Conservation (phyloP, 2,329 filamentous ascomycete genomes). For the Aspergillus nomiae region DNA sequence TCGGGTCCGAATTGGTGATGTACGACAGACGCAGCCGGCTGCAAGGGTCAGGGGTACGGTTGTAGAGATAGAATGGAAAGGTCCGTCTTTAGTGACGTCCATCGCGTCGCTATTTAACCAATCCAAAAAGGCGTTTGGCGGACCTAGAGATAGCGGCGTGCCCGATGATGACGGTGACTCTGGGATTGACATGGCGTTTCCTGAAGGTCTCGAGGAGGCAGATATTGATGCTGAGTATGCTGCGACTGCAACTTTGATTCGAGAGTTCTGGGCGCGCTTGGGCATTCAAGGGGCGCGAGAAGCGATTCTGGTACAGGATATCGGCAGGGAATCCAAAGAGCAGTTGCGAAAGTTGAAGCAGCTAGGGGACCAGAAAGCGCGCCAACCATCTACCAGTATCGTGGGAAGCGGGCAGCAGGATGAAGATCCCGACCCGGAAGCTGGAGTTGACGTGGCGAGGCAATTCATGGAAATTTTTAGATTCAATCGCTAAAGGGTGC, state of each 20-base stretch:
- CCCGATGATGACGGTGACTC: conserved; percentile 23
- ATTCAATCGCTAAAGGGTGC: conserved; percentile 37
- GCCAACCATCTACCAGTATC: conserved; percentile 3
- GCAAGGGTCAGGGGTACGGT: conserved; percentile 43
- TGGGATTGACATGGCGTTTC: conserved; percentile 30
- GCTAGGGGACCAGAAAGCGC: conserved; percentile 13
- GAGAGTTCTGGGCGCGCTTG: conserved; percentile 44
- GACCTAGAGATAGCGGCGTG: background rate
- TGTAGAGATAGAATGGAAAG: conserved; percentile 48
- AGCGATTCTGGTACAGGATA: conserved; percentile 44
- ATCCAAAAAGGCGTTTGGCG: conserved; percentile 1
- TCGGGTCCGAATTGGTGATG: conserved; percentile 45
- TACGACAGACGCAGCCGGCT: conserved; percentile 42
- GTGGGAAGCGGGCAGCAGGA: conserved; percentile 22
- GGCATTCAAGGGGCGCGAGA: conserved; percentile 41
- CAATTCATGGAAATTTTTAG: conserved; percentile 50
- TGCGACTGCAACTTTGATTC: conserved; percentile 38
- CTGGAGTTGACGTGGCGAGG: conserved; percentile 44
- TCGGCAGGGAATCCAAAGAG: conserved; percentile 41
- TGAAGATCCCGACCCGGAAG: conserved; percentile 36
- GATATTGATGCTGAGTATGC: conserved; percentile 43
- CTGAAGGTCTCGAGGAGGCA: conserved; percentile 34
- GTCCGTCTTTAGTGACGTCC: conserved; percentile 36
- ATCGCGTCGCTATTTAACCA: conserved; percentile 17
- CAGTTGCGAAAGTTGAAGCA: conserved; percentile 26